Evolutionary conservation across 2,329 filamentous ascomycete genomes (phyloP).

Genomic region (Aspergillus fischeri): DNA sequence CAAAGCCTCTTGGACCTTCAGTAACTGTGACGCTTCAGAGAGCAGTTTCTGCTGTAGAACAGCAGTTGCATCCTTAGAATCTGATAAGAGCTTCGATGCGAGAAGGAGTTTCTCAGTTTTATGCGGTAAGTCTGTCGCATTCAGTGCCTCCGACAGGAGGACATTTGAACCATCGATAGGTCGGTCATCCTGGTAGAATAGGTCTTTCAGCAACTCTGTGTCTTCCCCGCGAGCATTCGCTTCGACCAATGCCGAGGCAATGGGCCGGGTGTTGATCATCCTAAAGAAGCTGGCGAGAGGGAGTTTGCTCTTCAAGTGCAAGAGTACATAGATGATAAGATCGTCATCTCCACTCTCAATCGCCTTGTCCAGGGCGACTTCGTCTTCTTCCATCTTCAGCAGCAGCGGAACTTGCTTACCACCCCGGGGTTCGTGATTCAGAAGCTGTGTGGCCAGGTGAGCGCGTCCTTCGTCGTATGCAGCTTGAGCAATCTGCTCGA

Average conservation of each 20-base stretch:
- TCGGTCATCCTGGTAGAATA: conserved; percentile 96
- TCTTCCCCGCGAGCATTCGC: conserved; percentile 76
- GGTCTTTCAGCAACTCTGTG: conserved; percentile 77
- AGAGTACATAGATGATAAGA: conserved; percentile 80
- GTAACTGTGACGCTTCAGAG: conserved; percentile 72
- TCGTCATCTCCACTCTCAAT: conserved; percentile 95
- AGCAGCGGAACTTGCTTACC: conserved; percentile 95
- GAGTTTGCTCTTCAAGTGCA: conserved; percentile 84
- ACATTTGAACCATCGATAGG: conserved; percentile 83
- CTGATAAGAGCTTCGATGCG: conserved; percentile 74
- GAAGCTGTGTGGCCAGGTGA: conserved; percentile 80
- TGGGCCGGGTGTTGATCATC: conserved; percentile 77
- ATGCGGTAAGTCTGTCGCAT: conserved; percentile 64
- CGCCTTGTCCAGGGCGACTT: conserved; percentile 91
- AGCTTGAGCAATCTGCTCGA: conserved; percentile 86
- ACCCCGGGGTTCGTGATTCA: conserved; percentile 90
- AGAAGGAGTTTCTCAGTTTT: conserved; percentile 84
- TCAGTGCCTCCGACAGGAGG: conserved; percentile 77
- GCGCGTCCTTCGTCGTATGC: conserved; percentile 91
- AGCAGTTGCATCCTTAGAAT: conserved; percentile 69
- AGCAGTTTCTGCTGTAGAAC: conserved; percentile 68
- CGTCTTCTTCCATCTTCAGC: conserved; percentile 92
- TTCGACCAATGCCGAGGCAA: conserved; percentile 86
- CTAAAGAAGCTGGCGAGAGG: conserved; percentile 90
- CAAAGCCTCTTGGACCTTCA: conserved; percentile 81